These are phyloP conservation scores for Picochlorum sp. DNA, from an alignment of 139 green algal species.

Conservation along the genomic window DNA sequence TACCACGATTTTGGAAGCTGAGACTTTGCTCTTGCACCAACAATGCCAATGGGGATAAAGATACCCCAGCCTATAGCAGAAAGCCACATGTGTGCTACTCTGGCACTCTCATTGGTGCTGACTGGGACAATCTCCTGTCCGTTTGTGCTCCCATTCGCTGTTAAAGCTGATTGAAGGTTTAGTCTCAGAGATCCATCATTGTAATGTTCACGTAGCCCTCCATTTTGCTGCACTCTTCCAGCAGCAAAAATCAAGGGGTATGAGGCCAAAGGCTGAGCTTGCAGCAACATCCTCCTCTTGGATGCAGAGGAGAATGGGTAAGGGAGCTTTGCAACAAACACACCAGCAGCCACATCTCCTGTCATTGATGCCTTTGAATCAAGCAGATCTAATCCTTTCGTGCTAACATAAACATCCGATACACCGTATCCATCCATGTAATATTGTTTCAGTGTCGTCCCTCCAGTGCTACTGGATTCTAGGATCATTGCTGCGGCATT, in stretches of 20 bases:
- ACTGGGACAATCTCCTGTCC: not conserved
- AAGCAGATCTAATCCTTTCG: not conserved
- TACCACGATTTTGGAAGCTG: not conserved
- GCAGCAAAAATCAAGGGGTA: not conserved
- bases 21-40: not conserved
- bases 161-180: not conserved
- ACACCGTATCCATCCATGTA: not conserved
- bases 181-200: not conserved
- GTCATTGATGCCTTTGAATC: not conserved
- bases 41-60: not conserved
- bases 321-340: not conserved
- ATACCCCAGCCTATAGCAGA: not conserved
- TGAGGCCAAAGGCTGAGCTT: not conserved
- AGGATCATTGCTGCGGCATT: not conserved
- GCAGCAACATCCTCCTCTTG: no score
- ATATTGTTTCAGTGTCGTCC: not conserved
- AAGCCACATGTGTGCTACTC: not conserved
- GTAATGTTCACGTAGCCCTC: not conserved
- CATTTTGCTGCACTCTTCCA: not conserved
- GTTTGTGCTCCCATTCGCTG: not conserved
- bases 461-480: not conserved
- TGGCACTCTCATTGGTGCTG: not conserved
- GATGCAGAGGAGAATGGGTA: not conserved
- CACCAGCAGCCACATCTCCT: not conserved
- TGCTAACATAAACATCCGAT: not conserved